A percentile compares a stretch with the other conserved stretches of the same genome.
Conservation (phyloP, 257 asterid species). For the Primulina huaijiensis region DNA sequence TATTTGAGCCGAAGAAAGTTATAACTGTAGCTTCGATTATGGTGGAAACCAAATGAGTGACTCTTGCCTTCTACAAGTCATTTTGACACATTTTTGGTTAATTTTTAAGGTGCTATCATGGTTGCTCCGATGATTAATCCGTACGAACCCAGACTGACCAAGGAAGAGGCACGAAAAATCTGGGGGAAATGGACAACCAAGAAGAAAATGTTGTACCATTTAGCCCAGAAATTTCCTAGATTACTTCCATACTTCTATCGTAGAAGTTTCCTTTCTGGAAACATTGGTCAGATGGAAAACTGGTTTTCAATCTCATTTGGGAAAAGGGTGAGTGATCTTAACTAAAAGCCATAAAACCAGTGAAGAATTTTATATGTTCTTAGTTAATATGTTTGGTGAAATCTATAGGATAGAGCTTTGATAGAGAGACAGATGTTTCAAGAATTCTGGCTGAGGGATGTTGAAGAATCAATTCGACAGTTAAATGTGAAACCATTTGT, state of each 20-base stretch:
- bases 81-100: conserved; percentile 23
- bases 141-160: conserved; percentile 74
- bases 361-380: background rate
- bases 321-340: conserved; percentile 50
- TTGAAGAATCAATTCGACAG: conserved; percentile 90
- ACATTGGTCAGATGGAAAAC: conserved; percentile 59
- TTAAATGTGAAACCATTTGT: conserved; percentile 65
- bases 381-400: background rate
- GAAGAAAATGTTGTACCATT: conserved; percentile 56
- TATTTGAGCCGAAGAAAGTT: background rate
- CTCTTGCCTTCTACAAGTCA: background rate
- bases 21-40: background rate
- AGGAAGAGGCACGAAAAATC: conserved; percentile 66
- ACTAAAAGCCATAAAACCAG: conserved; percentile 5
- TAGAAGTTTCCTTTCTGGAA: conserved; percentile 80
- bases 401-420: conserved; percentile 66
- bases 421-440: conserved; percentile 49
- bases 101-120: conserved; percentile 79
- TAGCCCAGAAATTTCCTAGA: conserved; percentile 72
- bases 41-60: background rate
- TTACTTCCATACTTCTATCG: conserved; percentile 66
- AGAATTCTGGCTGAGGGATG: conserved; percentile 80
- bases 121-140: conserved; percentile 93
- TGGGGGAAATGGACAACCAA: conserved; percentile 73
- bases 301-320: conserved; percentile 68